Evolutionary conservation across 139 green algal species (phyloP).

Genomic region (Auxenochlorella pyrenoidosa): DNA sequence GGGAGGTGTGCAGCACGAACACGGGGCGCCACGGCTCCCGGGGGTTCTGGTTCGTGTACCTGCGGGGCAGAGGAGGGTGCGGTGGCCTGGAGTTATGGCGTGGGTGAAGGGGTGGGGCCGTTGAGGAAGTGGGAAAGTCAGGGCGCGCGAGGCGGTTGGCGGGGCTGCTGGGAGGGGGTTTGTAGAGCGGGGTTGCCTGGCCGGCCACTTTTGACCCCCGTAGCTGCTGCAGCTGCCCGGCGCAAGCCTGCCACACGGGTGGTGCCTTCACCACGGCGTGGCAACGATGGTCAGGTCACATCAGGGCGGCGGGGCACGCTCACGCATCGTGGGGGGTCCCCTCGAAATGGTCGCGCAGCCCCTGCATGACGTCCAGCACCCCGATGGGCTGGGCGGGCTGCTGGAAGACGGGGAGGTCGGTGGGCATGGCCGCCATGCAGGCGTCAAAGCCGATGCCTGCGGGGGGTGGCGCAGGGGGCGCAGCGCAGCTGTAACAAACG

Average conservation of each 20-base stretch:
- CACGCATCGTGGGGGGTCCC: not conserved
- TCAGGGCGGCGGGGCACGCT: not conserved
- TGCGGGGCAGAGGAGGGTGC: not conserved
- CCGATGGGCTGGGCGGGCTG: not conserved
- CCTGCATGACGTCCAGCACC: not conserved
- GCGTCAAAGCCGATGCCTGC: not conserved
- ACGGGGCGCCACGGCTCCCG: slow-evolving; percentile 7
- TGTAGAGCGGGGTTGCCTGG: too few relatives aligned
- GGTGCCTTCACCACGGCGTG: too few relatives aligned
- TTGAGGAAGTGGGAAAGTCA: not conserved
- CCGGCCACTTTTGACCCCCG: too few relatives aligned
- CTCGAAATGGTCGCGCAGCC: not conserved
- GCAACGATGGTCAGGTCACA: too few relatives aligned
- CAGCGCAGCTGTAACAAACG: not conserved
- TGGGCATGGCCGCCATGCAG: not conserved
- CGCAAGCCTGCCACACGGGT: too few relatives aligned
- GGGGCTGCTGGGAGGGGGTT: too few relatives aligned
- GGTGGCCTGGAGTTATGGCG: not conserved
- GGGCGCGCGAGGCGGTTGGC: too few relatives aligned
- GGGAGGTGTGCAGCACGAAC: not conserved
- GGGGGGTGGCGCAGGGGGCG: not conserved
- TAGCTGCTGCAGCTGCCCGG: too few relatives aligned
- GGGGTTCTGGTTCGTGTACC: slow-evolving; percentile 7
- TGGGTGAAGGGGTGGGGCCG: not conserved
- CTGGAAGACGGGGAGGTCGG: not conserved